Conservation (phyloP, 495 filamentous ascomycete species). For the Trichoderma erinaceum region DNA sequence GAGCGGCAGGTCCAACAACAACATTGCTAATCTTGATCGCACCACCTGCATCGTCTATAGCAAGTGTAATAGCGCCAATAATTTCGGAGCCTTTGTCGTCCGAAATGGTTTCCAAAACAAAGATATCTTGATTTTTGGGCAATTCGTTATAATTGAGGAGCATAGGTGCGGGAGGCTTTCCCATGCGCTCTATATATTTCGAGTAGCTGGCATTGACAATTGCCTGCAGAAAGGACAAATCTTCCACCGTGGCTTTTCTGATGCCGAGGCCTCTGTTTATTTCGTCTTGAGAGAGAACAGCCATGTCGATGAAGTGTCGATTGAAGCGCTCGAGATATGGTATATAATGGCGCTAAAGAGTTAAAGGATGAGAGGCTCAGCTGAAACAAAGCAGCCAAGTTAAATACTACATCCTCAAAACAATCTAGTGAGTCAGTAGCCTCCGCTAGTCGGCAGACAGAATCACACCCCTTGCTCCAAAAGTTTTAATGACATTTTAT, state of each 20-base stretch:
- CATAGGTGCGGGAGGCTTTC: constrained; percentile 34
- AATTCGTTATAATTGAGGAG: constrained; percentile 24
- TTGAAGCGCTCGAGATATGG: background rate
- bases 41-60: constrained; percentile 21
- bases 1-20: constrained; percentile 28
- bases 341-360: background rate
- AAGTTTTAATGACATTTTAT: too few relatives aligned
- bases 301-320: background rate
- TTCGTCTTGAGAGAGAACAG: background rate
- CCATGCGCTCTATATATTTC: constrained; percentile 35
- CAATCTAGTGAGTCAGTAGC: too few relatives aligned
- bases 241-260: constrained; percentile 22
- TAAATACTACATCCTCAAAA: too few relatives aligned
- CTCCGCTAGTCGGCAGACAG: too few relatives aligned
- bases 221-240: constrained; percentile 25
- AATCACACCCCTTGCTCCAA: too few relatives aligned
- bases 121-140: background rate
- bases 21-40: constrained; percentile 29
- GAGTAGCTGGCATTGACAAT: constrained; percentile 32
- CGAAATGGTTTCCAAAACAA: background rate
- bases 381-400: too few relatives aligned
- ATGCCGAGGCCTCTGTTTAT: constrained; percentile 15
- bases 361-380: background rate
- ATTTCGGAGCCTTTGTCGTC: background rate
- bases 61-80: constrained; percentile 12